Conservation (phyloP, 805 yeast genomes). For the Barnettozyma siamensis region DNA sequence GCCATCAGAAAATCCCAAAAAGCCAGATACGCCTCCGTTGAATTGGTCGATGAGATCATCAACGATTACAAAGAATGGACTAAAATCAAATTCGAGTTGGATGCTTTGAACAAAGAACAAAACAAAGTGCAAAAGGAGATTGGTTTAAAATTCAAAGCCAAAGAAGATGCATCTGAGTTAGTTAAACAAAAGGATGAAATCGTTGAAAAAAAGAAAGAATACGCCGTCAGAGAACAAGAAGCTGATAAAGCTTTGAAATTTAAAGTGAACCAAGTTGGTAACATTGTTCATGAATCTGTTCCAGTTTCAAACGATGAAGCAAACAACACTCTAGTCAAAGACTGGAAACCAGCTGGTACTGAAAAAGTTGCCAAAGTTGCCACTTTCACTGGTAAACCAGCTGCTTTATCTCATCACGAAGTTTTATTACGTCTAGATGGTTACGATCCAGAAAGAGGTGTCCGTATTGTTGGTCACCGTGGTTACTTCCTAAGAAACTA, state of each 20-base stretch:
- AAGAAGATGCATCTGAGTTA: constrained; percentile 88
- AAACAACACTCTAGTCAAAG: constrained; percentile 79
- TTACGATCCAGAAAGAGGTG: constrained; percentile 98
- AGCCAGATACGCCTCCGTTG: constrained; percentile 93
- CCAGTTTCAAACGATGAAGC: constrained; percentile 85
- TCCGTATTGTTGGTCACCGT: constrained; percentile 95
- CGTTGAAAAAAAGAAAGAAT: constrained; percentile 60
- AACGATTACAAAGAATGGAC: constrained; percentile 91
- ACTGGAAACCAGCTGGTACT: constrained; percentile 79
- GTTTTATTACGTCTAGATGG: constrained; percentile 91
- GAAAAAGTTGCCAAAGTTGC: constrained; percentile 57
- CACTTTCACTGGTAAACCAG: constrained; percentile 71
- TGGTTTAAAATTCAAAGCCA: constrained; percentile 87
- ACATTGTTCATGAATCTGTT: constrained; percentile 89
- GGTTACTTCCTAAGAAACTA: constrained; percentile 92
- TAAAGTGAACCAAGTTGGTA: constrained; percentile 89
- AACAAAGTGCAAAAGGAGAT: constrained; percentile 91
- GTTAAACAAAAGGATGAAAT: constrained; percentile 75
- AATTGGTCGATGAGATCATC: constrained; percentile 92
- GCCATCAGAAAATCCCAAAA: constrained; percentile 79
- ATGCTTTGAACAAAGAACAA: constrained; percentile 80
- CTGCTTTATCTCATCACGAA: constrained; percentile 90
- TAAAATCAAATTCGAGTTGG: constrained; percentile 80
- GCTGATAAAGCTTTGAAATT: constrained; percentile 68
- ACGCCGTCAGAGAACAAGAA: constrained; percentile 64